phyloP scores from a whole-genome alignment of 2,329 filamentous ascomycete species.

The Clarireedia hainanense region DNA sequence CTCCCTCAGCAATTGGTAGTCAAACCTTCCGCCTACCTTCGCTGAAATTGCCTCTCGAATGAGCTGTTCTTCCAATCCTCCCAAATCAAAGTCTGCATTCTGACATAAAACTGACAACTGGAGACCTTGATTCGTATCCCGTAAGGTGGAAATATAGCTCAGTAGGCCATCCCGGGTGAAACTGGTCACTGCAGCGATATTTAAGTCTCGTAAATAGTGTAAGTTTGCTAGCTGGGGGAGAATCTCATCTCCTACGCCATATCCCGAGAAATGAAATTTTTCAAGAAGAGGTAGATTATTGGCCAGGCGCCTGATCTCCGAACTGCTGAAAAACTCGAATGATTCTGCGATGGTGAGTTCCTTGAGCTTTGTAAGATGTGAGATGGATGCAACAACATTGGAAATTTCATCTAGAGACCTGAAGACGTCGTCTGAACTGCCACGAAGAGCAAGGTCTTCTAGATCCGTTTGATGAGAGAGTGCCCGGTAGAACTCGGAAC shows the following conservation, averaged over 20 bases:
- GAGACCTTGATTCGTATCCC: constrained; percentile 29
- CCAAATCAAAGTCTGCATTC: constrained; percentile 23
- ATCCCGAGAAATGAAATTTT: constrained; percentile 48
- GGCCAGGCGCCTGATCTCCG: constrained; percentile 42
- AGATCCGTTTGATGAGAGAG: constrained; percentile 43
- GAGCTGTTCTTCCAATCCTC: constrained; percentile 18
- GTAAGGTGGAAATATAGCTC: constrained; percentile 34
- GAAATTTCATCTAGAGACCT: constrained; percentile 38
- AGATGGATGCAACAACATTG: constrained; percentile 42
- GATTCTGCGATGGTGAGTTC: constrained; percentile 45
- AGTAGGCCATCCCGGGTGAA: constrained; percentile 46
- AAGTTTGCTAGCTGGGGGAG: constrained; percentile 38
- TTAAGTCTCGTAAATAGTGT: constrained; percentile 41
- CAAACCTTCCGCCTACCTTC: constrained; percentile 30
- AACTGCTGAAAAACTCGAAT: constrained; percentile 41
- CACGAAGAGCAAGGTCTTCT: constrained; percentile 36
- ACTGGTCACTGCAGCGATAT: constrained; percentile 44
- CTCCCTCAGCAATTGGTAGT: constrained; percentile 28
- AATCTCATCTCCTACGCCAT: constrained; percentile 42
- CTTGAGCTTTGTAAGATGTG: constrained; percentile 41
- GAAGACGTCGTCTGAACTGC: constrained; percentile 39
- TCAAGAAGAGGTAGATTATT: constrained; percentile 37
- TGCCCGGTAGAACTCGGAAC: constrained; percentile 43
- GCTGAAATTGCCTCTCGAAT: constrained; percentile 25
- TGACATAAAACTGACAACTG: constrained; percentile 28